Base-by-base conservation (phyloP, 2,329 filamentous ascomycete species). In the Dactylellina drechsleri region DNA sequence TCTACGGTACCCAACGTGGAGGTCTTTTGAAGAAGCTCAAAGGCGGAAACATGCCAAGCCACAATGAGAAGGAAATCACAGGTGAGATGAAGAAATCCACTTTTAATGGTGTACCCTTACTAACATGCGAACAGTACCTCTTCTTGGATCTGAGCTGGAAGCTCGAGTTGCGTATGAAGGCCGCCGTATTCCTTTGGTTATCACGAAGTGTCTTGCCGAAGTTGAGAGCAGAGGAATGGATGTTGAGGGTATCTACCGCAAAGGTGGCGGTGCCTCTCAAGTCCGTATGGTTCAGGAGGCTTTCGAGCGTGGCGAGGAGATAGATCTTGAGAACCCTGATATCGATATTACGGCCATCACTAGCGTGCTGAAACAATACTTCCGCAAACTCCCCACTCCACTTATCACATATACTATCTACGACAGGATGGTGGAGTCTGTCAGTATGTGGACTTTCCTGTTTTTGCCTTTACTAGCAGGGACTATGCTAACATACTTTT, bases 141-240 rank as follows among this genome's bases (percentile, higher is more conserved):
- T 98, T 3, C 98, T 98, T 79, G 95, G 95, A 18, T 95, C 93
- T 1, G 95, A 99, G 61, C 86, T 99, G 41, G 86, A 90, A 52
- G 91, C 93, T 79, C 89, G 95, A 77, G 90, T 92, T 80, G 93
- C 97, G 59, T 93, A 88, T 80, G 95, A 99, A 82, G 92, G 91
- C 77, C 90, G 91, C 62, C 89, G 94, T 79, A 94, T 99, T 76
- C 95, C 95, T 56, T 90, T 89, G 77, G 92, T 99, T 28, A 92
- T 99, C 50, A 94, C 89, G 56, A 91, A 93, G 56, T 99, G 95
- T 82, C 96, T 99, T 78, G 92, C 97, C 81, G 94, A 99, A 83
- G 95, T 99, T 45, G 95, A 99, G 82, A 84, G 95, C 20, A 90
- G 95, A 81, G 95, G 94, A 83, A 97, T 99, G 92, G 93, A 98